These are phyloP conservation scores for Nitzschia sp. DNA, from an alignment of 108 stramenopile genomes.

Conservation along the genomic window DNA sequence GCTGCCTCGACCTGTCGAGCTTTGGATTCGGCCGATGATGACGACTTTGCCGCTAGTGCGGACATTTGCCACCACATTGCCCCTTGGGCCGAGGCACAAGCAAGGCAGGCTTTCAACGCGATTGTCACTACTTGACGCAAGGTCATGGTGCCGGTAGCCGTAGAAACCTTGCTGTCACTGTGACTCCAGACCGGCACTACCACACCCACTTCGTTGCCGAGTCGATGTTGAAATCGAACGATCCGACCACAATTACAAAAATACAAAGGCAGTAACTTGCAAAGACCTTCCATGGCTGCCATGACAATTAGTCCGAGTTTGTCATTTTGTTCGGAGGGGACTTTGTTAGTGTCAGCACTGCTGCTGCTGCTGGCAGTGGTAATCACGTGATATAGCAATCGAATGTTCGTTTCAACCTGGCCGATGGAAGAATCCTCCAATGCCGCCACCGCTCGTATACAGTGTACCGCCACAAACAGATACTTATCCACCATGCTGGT, in stretches of 20 bases:
- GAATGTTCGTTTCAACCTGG: constrained; percentile 16
- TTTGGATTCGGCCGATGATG: background rate
- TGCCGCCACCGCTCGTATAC: constrained; percentile 17
- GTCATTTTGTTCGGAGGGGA: background rate
- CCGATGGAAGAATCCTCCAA: background rate
- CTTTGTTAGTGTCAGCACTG: constrained; percentile 1
- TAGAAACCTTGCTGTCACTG: background rate
- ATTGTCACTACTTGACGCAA: constrained; percentile 25
- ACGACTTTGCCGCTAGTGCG: background rate
- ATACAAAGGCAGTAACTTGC: constrained; percentile 11
- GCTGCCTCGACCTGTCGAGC: background rate
- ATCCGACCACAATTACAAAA: background rate
- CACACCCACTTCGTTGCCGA: background rate
- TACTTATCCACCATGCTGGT: background rate
- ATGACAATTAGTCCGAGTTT: constrained; percentile 8
- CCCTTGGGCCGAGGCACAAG: background rate
- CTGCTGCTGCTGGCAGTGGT: constrained; percentile 7
- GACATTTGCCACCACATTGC: background rate
- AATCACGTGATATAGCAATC: constrained; percentile 33
- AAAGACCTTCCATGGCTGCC: constrained; percentile 21
- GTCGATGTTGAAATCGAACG: background rate
- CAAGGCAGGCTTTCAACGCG: constrained; percentile 13
- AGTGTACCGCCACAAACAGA: constrained; percentile 28
- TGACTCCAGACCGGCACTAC: background rate
- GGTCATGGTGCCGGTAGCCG: constrained; percentile 9